Base-by-base conservation (phyloP, 2,329 filamentous ascomycete species). In the Calonectria ilicicola region DNA sequence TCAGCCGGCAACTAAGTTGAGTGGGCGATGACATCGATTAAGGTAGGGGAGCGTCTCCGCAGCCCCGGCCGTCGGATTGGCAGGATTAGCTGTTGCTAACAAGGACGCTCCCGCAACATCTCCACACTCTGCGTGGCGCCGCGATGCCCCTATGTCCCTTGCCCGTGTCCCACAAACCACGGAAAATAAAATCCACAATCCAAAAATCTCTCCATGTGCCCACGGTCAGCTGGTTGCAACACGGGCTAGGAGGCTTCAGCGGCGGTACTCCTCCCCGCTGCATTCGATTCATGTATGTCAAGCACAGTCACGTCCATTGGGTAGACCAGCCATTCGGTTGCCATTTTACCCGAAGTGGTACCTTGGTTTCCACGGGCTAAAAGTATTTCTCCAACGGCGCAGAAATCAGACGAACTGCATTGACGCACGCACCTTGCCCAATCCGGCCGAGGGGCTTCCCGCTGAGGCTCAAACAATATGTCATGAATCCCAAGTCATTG, bases 21-120 rank as follows among this genome's bases (percentile, higher is more conserved):
- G 53, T 40, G 53, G 53, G 53, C 21, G 53, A 60, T 60, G 53
- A 60, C 53, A 60, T 60, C 53, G 53, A 60, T 60, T 60, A 60
- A 60, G 53, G 53, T 60, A 60, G 53, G 53, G 49, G 53, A 60
- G 53, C 53, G 32, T 26, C 53, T 60, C 53, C 53, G 32, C 53
- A 60, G 53, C 53, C 21, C 53, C 53, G 32, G 53, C 53, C 53
- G 49, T 27, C 29, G 49, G 53, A 40, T 60, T 60, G 53, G 53
- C 53, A 60, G 53, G 38, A 60, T 60, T 35, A 60, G n/a, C 53
- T 60, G 32, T 40, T 26, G 53, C 53, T 60, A 60, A 38, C 53
- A 60, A 60, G 53, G 53, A 40, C 53, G 35, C 53, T 60, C 53
- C 53, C 53, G 53, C 53, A 60, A 60, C 53, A 60, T 60, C 53